Base-by-base conservation (phyloP, 2,329 filamentous ascomycete genomes). In the Fusarium proliferatum region DNA sequence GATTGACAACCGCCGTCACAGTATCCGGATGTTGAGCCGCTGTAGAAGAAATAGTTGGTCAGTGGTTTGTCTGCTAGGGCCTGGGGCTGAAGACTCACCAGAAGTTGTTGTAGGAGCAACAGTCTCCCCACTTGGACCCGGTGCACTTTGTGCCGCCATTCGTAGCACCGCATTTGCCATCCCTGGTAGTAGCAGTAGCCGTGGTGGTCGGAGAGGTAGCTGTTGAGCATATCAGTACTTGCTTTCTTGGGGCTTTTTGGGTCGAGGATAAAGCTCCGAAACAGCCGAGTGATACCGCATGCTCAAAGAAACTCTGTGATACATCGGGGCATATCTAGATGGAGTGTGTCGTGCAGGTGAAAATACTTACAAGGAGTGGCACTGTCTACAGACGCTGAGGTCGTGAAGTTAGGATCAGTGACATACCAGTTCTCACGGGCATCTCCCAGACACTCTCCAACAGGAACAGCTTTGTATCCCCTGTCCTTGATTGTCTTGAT, bases 401-500 rank as follows among this genome's bases (percentile, higher is more conserved):
- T 15, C 19, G 36, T 4, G 65, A 45, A 45, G 45, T 56, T 51
- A 12, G 56, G 43, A 38, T 58, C 42, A 36, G 41, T 36, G 21
- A 87, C 83, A 73, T 90, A 90, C 88, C 88, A 90, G 69, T 85
- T 83, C 15, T 79, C 80, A 30, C 61, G 64, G 7, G 86, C 78
- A 66, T 90, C 88, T 2, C 85, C 85, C 28, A 91, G 81, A 71
- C 89, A 91, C 68, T 89, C 86, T 3, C 87, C 89, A 6, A 90
- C 85, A 2, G 88, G 88, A 34, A 88, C 87, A 49, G 84, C 83
- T 51, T 73, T 78, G 69, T 84, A 85, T 0, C 86, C 87, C 23
- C 83, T 79, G 3, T 78, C 71, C 23, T 78, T 76, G n/a, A 87
- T 79, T 49, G 76, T 77, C 11, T 80, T 67, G 26, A 87, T 75